Evolutionary conservation across 352 stramenopile species (phyloP), one percentile per base, ranked within the genome.

Genomic region (Globisporangium middletonii): DNA sequence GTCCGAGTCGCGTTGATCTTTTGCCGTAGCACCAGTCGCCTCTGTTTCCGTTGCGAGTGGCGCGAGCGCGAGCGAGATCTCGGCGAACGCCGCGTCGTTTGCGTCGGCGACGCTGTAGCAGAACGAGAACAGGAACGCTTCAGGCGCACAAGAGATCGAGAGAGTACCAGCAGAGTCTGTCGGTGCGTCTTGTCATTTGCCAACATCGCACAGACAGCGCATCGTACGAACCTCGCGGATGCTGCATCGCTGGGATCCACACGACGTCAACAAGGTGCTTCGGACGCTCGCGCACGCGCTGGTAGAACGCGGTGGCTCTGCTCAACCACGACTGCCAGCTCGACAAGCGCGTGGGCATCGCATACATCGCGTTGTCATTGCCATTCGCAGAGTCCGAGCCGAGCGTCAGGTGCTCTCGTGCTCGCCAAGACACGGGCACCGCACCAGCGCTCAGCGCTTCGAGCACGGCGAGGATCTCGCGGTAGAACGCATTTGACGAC

Each of bases 71-170:
- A 63, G 50, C 44, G 55, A 53, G 12, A 59, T 18, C 13, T 63
- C 55, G 3, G 55, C 37, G 11, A 44, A 45, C 8, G 42, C 43
- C 1, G 70, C 23, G 7, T 53, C 52, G 16, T 57, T 57, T 0
- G 60, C 65, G 11, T 64, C 41, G 0, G 72, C 62, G 13, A 81
- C 55, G 30, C 59, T 71, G 43, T 68, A 60, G 9, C 63, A 57
- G 44, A 85, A 65, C 1, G 68, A 63, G 44, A 71, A 73, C 35
- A 85, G 45, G 13, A 73, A 67, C 0, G 60, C 75, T 85, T 28
- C 45, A 62, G 8, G 41, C 3, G 13, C 11, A 46, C 3, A 12
- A 38, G 41, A 13, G 11, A 43, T 53, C 13, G 50, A 53, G 18
- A 12, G 1, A 46, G 19, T 15, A n/a, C 12, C 43, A 4, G 9